Evolutionary conservation across 306 rosid species (phyloP), one percentile per base, ranked within the genome.

Genomic region (Crotalaria pallida): DNA sequence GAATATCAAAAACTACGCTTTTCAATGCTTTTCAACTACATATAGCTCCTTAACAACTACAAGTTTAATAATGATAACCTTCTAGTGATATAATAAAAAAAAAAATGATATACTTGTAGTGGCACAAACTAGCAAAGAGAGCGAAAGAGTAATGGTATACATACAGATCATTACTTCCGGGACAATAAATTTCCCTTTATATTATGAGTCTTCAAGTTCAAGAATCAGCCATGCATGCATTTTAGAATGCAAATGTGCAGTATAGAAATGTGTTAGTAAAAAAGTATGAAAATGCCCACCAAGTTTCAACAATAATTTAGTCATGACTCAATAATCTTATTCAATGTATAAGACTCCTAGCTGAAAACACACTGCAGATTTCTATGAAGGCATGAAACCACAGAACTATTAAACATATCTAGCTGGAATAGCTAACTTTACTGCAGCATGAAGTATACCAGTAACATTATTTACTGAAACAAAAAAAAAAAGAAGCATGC

Each of bases 111-210:
- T 47, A 3, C 36, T 18, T 23, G 66, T 18, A 23, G 50, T 10
- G 45, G 7, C 44, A 27, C 51, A 19, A 17, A 67, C 66, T 6
- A 22, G 53, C 18, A 47, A 52, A 70, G 12, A 31, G 50, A 31
- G 43, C 19, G 31, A 44, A 3, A 49, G 44, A 34, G 27, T 5
- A 16, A 59, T 67, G 36, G 12, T 44, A 59, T 41, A 64, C 50
- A 59, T 41, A 64, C 9, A 6, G 65, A 78, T 43, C 65, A 33
- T 40, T 27, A 15, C 22, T 50, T 58, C 68, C 57, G 43, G 62
- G 4, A 27, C 21, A 49, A 31, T 15, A 26, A 58, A 31, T 65
- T 65, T 52, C 72, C 73, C 9, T 69, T 57, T 66, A 26, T 29
- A 24, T 27, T 10, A 29, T 33, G 27, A 21, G 19, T 60, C 38